Conservation (phyloP, 2,329 filamentous ascomycete species). For the Curvularia eragrostidis region DNA sequence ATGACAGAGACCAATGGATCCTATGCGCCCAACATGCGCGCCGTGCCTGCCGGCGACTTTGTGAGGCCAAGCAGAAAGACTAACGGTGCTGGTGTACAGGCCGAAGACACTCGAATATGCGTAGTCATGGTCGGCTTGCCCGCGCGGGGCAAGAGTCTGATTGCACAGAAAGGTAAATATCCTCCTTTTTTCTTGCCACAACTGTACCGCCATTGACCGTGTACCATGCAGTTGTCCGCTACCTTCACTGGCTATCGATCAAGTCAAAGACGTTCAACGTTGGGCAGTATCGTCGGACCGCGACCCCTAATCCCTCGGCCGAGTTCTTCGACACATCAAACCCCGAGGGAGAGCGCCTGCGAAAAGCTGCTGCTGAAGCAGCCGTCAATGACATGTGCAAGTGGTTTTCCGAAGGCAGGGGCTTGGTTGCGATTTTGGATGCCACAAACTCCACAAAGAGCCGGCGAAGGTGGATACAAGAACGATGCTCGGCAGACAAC, state of each 20-base stretch:
- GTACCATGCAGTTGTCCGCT: constrained; percentile 62
- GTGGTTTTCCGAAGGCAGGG: constrained; percentile 81
- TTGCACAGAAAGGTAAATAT: constrained; percentile 87
- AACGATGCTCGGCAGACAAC: constrained; percentile 74
- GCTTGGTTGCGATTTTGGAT: constrained; percentile 91
- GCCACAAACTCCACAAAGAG: constrained; percentile 95
- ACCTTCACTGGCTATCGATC: constrained; percentile 96
- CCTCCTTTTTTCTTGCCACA: neutral
- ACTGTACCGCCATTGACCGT: constrained; percentile 18
- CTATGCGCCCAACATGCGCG: constrained; percentile 50
- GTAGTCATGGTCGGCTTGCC: constrained; percentile 99
- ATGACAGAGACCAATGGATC: constrained; percentile 48
- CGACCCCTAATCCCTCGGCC: constrained; percentile 87
- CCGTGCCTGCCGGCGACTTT: constrained; percentile 53
- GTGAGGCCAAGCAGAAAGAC: constrained; percentile 54
- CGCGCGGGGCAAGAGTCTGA: constrained; percentile 94
- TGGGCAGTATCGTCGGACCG: constrained; percentile 88
- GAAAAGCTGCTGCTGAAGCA: constrained; percentile 86
- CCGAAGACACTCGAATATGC: constrained; percentile 94
- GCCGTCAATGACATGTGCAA: constrained; percentile 91
- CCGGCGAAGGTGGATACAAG: constrained; percentile 87
- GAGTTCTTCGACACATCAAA: constrained; percentile 96
- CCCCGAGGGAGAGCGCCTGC: constrained; percentile 85
- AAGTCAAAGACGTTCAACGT: constrained; percentile 96
- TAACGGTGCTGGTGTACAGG: constrained; percentile 77